Evolutionary conservation across 805 yeast species (phyloP).

Genomic region (Hyphopichia homilentoma): DNA sequence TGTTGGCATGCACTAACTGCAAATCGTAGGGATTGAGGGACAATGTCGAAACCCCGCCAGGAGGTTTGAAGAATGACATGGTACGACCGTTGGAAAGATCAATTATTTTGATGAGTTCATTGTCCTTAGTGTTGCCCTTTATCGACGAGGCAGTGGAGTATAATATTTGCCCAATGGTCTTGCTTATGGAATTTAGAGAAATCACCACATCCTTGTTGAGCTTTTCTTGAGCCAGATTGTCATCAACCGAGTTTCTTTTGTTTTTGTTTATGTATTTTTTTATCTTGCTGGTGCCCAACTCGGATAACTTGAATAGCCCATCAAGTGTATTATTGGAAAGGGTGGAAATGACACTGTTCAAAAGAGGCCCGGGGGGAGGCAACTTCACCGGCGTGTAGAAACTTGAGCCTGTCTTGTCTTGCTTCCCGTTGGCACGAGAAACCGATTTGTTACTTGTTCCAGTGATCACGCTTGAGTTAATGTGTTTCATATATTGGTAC

Average conservation of each 20-base stretch:
- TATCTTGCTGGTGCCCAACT: constrained; percentile 44
- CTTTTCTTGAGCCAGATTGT: constrained; percentile 3
- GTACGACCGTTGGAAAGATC: constrained; percentile 43
- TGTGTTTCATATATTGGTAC: constrained; percentile 24
- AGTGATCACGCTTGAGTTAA: constrained; percentile 5
- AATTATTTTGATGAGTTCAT: constrained; percentile 41
- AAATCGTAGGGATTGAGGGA: constrained; percentile 62
- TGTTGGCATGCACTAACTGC: constrained; percentile 49
- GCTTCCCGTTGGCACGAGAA: not conserved
- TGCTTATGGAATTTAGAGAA: constrained; percentile 27
- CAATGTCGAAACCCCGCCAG: constrained; percentile 58
- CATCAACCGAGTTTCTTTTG: constrained; percentile 4
- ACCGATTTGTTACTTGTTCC: not conserved
- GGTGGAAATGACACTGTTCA: constrained; percentile 45
- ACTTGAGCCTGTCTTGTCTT: constrained; percentile 1
- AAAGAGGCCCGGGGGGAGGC: constrained; percentile 44
- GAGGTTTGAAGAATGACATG: constrained; percentile 48
- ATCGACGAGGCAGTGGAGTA: constrained; percentile 31
- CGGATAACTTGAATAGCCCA: constrained; percentile 45
- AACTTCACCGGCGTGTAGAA: constrained; percentile 43
- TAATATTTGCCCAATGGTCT: constrained; percentile 27
- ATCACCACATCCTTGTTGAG: constrained; percentile 15
- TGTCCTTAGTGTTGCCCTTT: constrained; percentile 21
- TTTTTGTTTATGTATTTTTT: constrained; percentile 30
- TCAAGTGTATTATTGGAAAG: constrained; percentile 53